Conservation (phyloP, 495 filamentous ascomycete species). For the Penicillium macrosclerotiorum region DNA sequence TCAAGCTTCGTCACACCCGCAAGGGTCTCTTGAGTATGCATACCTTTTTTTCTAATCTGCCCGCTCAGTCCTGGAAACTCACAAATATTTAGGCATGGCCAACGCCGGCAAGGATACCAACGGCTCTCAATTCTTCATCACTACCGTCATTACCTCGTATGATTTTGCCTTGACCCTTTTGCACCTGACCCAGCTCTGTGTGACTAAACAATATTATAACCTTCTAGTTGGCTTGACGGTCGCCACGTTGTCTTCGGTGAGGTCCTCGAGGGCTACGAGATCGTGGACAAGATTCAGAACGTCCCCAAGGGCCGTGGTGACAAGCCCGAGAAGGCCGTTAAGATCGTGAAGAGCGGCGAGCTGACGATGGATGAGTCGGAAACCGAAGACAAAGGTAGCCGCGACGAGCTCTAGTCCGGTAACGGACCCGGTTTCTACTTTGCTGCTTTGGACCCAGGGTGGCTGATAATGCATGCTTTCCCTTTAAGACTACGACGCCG, state of each 20-base stretch:
- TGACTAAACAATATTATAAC: not conserved
- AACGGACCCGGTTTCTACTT: conserved; percentile 22
- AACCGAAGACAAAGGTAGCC: conserved; percentile 81
- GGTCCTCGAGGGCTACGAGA: conserved; percentile 85
- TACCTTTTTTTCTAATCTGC: not conserved
- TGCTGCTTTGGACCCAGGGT: conserved; percentile 26
- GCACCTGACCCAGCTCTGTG: not conserved
- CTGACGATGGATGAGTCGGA: conserved; percentile 60
- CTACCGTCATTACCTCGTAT: conserved; percentile 78
- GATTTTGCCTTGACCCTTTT: no score
- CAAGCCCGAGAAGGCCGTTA: conserved; percentile 72
- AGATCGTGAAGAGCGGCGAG: conserved; percentile 94
- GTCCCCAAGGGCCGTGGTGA: conserved; percentile 67
- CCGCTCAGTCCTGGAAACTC: conserved; percentile 17
- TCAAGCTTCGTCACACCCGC: conserved; percentile 90
- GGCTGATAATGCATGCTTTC: conserved; percentile 37
- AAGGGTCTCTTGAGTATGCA: conserved; percentile 59
- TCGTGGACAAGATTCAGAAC: conserved; percentile 87
- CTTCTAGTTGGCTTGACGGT: conserved; percentile 79
- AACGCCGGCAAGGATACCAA: conserved; percentile 98
- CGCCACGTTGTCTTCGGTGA: conserved; percentile 90
- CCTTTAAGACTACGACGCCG: conserved; percentile 22
- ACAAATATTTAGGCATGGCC: conserved; percentile 74
- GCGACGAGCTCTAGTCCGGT: conserved; percentile 80
- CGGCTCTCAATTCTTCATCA: conserved; percentile 98